These are phyloP conservation scores for Neurospora sp. DNA, from an alignment of 495 filamentous ascomycete genomes.

Conservation along the genomic window DNA sequence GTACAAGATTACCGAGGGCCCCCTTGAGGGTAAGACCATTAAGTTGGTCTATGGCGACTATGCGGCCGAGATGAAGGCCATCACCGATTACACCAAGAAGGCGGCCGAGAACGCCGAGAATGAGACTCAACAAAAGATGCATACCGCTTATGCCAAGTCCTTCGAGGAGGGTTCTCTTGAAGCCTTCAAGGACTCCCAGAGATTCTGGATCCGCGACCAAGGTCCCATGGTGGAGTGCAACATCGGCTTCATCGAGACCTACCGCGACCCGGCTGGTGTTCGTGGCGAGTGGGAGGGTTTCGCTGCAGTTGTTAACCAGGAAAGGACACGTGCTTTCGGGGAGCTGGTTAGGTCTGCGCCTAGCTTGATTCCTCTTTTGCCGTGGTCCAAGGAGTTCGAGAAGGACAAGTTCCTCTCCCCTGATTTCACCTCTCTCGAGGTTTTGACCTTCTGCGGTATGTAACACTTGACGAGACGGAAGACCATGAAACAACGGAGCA, in stretches of 20 bases:
- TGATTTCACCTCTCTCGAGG: constrained; percentile 84
- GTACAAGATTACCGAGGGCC: constrained; percentile 54
- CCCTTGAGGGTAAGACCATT: constrained; percentile 53
- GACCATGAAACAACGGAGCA: constrained; percentile 43
- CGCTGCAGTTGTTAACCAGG: constrained; percentile 61
- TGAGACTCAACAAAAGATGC: constrained; percentile 76
- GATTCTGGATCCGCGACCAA: constrained; percentile 87
- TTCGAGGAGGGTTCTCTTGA: constrained; percentile 78
- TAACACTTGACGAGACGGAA: neutral
- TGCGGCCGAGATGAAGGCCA: constrained; percentile 66
- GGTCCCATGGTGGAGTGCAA: constrained; percentile 84
- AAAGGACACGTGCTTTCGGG: constrained; percentile 83
- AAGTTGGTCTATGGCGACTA: constrained; percentile 81
- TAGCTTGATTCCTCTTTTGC: constrained; percentile 73
- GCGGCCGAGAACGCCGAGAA: constrained; percentile 73
- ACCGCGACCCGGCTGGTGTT: constrained; percentile 85
- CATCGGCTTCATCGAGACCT: constrained; percentile 93
- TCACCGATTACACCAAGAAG: constrained; percentile 57
- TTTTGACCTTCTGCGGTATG: constrained; percentile 40
- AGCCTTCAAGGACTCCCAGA: constrained; percentile 83
- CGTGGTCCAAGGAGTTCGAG: constrained; percentile 83
- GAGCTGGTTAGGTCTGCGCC: constrained; percentile 73
- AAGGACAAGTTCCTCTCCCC: constrained; percentile 91
- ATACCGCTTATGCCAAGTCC: constrained; percentile 69
- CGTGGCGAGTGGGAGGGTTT: constrained; percentile 98